Base-by-base conservation (phyloP, 1,284 basidiomycete species). In the Laetiporus sulphureus region DNA sequence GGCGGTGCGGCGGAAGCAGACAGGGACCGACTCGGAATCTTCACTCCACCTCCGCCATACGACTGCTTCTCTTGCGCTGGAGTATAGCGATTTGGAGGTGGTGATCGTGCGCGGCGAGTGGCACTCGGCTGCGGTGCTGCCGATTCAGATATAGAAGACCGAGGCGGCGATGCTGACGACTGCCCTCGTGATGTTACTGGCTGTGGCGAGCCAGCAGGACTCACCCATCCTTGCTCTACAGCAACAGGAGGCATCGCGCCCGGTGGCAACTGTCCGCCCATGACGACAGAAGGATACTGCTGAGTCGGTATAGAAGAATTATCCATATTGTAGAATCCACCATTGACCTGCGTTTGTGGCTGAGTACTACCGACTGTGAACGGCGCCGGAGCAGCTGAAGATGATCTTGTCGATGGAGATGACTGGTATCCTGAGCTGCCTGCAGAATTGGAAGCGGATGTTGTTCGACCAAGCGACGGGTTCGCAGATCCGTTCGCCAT, bases 1-100 rank as follows among this genome's bases (percentile, higher is more conserved):
- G 72, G 64, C 7, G 72, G 59, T 24, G 61, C 55, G 8, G 73
- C 80, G 30, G 73, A 82, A 12, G 83, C 83, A 3, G 82, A 85
- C 41, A 81, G 49, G 15, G 84, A 86, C 29, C 83, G 75, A n/a
- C 64, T 62, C 1, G 79, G 70, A n/a, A 58, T 59, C 7, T 62
- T 57, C n/a, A n/a, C n/a, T n/a, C n/a, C n/a, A 27, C 59, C 62
- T 34, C 52, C 51, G 13, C 40, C 49, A 31, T 53, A 49, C 18
- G 47, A 48, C 41, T 55, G 57, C 52, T 59, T 59, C 45, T 57
- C 61, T 44, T 54, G 55, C 36, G 44, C 53, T 10, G 67, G 57
- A 24, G 65, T 53, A 44, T 71, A 67, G 32, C 66, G 66, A 35
- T 65, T 68, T 35, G 58, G 60, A 35, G 62, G 64, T n/a, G 68